Conservation (phyloP, 2,329 filamentous ascomycete species). For the Cercospora sp. region DNA sequence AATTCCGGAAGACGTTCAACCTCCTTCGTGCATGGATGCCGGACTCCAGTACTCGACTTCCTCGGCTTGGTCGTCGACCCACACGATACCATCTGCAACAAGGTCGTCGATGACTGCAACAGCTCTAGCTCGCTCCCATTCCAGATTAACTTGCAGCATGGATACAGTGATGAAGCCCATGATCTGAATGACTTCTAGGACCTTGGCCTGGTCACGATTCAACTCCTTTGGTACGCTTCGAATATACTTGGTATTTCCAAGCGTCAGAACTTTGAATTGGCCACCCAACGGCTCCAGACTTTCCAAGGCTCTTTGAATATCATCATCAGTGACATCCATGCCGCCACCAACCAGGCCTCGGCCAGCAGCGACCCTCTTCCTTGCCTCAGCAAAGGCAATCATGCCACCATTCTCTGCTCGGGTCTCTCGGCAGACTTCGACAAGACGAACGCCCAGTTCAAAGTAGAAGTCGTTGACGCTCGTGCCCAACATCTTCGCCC, state of each 20-base stretch:
- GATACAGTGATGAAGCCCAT: conserved; percentile 86
- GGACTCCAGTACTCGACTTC: conserved; percentile 96
- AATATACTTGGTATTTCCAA: conserved; percentile 84
- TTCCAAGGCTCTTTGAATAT: conserved; percentile 84
- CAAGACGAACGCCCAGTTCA: conserved; percentile 90
- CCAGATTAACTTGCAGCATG: conserved; percentile 83
- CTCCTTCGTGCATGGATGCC: conserved; percentile 60
- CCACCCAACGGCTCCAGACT: conserved; percentile 85
- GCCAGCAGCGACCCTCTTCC: conserved; percentile 70
- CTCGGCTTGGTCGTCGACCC: conserved; percentile 82
- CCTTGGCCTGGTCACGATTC: conserved; percentile 88
- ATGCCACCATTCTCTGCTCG: conserved; percentile 89
- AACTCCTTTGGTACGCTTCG: conserved; percentile 92
- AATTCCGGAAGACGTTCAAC: conserved; percentile 8
- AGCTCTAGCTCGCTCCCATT: conserved; percentile 82
- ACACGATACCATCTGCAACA: conserved; percentile 83
- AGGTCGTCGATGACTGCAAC: conserved; percentile 89
- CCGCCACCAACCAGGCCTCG: conserved; percentile 75
- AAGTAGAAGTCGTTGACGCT: conserved; percentile 99
- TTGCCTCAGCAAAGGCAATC: conserved; percentile 79
- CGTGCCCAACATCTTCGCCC: conserved; percentile 87
- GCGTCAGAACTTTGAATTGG: conserved; percentile 79
- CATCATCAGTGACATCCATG: conserved; percentile 82
- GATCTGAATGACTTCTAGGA: conserved; percentile 86
- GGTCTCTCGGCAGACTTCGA: conserved; percentile 86